phyloP scores from a whole-genome alignment of 176 grass and related monocot species.

The Eragrostis nindensis region DNA sequence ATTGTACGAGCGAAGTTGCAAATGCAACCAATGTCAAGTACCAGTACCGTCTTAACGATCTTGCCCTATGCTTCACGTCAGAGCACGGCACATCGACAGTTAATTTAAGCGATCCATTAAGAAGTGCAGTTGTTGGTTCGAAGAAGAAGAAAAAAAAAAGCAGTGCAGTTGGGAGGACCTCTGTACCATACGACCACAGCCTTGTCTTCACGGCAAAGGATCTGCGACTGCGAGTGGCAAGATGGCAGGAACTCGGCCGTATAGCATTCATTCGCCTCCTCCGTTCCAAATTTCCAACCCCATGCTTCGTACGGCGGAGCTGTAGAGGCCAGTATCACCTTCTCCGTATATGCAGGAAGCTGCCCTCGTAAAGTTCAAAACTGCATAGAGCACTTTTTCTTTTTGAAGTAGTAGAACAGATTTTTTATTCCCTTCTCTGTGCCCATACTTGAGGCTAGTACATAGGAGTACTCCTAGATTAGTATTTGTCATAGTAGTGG shows the following conservation, averaged over 20 bases:
- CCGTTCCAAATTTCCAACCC: neutral
- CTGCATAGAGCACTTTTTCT: neutral
- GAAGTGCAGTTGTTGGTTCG: no score
- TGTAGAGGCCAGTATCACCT: neutral
- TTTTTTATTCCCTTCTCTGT: slow-evolving; percentile 33
- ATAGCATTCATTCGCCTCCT: neutral
- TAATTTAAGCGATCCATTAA: slow-evolving; percentile 38
- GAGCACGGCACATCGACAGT: slow-evolving; percentile 35
- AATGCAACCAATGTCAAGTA: neutral
- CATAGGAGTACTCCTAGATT: neutral
- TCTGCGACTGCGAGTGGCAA: neutral
- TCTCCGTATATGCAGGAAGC: slow-evolving; percentile 18
- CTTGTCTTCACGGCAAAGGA: slow-evolving; percentile 42
- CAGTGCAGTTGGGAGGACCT: neutral
- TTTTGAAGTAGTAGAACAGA: neutral
- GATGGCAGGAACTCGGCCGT: slow-evolving; percentile 20
- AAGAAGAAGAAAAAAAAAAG: no score
- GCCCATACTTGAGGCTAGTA: slow-evolving; percentile 7
- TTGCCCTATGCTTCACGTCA: slow-evolving; percentile 42
- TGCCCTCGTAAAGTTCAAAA: neutral
- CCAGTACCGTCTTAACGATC: neutral
- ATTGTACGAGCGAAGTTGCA: no score
- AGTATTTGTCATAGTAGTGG: neutral
- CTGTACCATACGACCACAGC: slow-evolving; percentile 9
- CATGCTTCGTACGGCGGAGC: neutral